A percentile compares a stretch with the other conserved stretches of the same genome.
Conservation (phyloP, 805 yeast species). For the Ogataea pini region DNA sequence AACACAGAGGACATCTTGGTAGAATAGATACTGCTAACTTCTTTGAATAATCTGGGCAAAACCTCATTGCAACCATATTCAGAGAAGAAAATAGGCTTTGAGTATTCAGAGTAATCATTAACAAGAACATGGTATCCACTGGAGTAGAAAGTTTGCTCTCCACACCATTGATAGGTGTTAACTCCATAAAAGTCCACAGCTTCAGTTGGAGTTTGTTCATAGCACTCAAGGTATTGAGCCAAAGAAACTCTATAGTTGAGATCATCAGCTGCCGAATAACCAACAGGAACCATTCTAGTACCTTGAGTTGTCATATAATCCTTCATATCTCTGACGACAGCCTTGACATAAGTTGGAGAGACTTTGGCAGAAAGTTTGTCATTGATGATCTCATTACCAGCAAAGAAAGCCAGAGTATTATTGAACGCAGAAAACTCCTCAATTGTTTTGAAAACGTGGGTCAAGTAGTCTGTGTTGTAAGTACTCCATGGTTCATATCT, state of each 20-base stretch:
- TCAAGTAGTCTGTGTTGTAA: constrained; percentile 67
- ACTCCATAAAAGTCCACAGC: constrained; percentile 81
- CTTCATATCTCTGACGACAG: constrained; percentile 80
- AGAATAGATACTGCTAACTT: constrained; percentile 69
- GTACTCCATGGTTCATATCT: constrained; percentile 93
- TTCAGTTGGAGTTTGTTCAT: constrained; percentile 49
- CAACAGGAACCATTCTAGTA: constrained; percentile 77
- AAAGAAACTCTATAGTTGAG: constrained; percentile 71
- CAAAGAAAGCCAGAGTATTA: constrained; percentile 87
- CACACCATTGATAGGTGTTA: constrained; percentile 85
- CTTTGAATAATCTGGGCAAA: constrained; percentile 76
- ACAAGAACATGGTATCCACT: constrained; percentile 77
- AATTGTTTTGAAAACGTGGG: constrained; percentile 75
- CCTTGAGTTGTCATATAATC: constrained; percentile 59
- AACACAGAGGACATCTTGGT: constrained; percentile 71
- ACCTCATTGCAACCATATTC: constrained; percentile 92
- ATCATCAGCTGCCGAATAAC: constrained; percentile 97
- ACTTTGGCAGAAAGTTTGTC: constrained; percentile 67
- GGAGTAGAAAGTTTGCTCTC: constrained; percentile 75
- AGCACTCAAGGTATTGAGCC: constrained; percentile 79
- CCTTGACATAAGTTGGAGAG: constrained; percentile 78
- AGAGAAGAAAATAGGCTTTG: constrained; percentile 82
- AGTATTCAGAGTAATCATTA: constrained; percentile 63
- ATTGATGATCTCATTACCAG: constrained; percentile 89
- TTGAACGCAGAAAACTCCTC: constrained; percentile 82